Base-by-base conservation (phyloP, 345 rosid genomes). In the Carallia pectinifolia region DNA sequence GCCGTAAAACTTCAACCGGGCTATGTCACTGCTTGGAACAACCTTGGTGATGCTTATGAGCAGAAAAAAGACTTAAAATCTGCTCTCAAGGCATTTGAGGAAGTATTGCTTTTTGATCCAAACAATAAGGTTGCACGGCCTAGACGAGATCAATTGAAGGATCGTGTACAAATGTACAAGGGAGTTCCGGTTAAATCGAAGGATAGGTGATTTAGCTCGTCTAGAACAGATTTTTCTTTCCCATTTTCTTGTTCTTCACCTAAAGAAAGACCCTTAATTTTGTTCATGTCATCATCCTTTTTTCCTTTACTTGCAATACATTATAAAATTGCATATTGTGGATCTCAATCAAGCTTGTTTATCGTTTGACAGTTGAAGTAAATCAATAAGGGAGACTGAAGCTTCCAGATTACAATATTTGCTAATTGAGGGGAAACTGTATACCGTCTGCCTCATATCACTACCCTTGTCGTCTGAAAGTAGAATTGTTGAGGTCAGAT, bases 1-100 rank as follows among this genome's bases (percentile, higher is more conserved):
- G 97, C 97, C 2, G 97, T 91, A 79, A 88, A 89, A 85, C 70
- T 91, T 67, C 97, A 91, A 66, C 97, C 97, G 0, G 97, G 97
- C 59, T 95, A 95, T 65, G 99, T 91, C 65, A 91, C 93, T 7
- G 99, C 97, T 50, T 95, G 97, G 99, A 95, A 91, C 87, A 91
- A 95, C 82, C 97, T 95, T 37, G 99, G 99, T 7, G 97, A 95
- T 73, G 99, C 99, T 29, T 87, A 86, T 34, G 97, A 91, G 86
- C 84, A 91, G 93, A 91, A 87, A 64, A 89, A 90, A 48, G 96
- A 95, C 75, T 71, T 83, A 48, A 85, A 83, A 31, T 78, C 87
- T 60, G 97, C 97, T 18, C 89, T 95, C 48, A 90, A 75, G 77
- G 99, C 97, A n/a, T 95, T 95, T 68, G 97, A 95, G 75, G 97